Evolutionary conservation across 2,329 filamentous ascomycete genomes (phyloP).

Genomic region (Ophiocordyceps camponoti-leonardi): DNA sequence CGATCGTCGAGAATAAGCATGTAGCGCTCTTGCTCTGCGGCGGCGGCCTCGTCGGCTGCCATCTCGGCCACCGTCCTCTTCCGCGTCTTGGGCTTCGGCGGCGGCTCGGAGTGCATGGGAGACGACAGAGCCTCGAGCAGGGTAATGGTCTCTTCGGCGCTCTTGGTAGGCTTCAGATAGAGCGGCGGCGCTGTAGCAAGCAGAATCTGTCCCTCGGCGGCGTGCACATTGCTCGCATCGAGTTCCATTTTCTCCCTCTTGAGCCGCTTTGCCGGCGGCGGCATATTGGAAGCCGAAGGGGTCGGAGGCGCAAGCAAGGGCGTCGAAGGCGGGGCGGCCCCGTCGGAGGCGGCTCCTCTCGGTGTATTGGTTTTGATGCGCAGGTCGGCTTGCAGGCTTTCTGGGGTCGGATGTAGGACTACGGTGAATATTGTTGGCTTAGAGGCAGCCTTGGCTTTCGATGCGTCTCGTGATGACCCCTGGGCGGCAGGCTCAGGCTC

Average conservation of each 20-base stretch:
- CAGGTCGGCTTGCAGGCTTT: constrained; percentile 61
- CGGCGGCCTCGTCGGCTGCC: constrained; percentile 83
- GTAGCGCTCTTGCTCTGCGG: constrained; percentile 75
- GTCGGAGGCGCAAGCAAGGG: constrained; percentile 44
- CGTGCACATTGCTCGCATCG: constrained; percentile 54
- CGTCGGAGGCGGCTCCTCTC: constrained; percentile 21
- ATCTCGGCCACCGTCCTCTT: constrained; percentile 92
- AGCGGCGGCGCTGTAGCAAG: constrained; percentile 58
- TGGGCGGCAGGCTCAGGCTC: constrained; percentile 40
- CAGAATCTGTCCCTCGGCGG: constrained; percentile 61
- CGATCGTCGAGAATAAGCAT: constrained; percentile 89
- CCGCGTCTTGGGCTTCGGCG: constrained; percentile 71
- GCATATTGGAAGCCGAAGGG: constrained; percentile 40
- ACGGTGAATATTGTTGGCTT: constrained; percentile 57
- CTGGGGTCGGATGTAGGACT: constrained; percentile 69
- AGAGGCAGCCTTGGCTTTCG: constrained; percentile 12
- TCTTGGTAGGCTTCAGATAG: constrained; percentile 59
- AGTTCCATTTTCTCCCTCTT: constrained; percentile 62
- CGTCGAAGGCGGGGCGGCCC: constrained; percentile 41
- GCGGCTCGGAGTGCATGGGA: constrained; percentile 57
- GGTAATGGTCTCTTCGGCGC: constrained; percentile 48
- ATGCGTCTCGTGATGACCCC: constrained; percentile 25
- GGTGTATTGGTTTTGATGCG: constrained; percentile 60
- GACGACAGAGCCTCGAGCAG: constrained; percentile 58
- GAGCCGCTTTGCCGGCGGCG: constrained; percentile 44